phyloP scores from a whole-genome alignment of 164 flowering plant genomes.

The Umbilicus rupestris region DNA sequence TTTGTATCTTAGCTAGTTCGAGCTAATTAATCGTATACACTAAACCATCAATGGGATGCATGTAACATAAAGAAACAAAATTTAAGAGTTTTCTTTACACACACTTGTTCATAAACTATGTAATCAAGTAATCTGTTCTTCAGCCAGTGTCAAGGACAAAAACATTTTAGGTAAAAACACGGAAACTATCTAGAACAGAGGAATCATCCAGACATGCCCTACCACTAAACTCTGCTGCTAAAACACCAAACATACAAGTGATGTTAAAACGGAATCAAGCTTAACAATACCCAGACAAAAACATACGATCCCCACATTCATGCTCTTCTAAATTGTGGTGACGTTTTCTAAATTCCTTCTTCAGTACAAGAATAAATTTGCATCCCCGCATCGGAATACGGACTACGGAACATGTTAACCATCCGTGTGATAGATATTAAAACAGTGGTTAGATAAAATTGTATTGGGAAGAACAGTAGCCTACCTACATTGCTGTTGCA shows the following conservation, averaged over 20 bases:
- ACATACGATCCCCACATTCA: background rate
- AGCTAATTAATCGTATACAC: background rate
- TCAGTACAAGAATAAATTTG: slow-evolving; percentile 1
- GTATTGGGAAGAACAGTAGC: background rate
- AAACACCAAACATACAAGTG: background rate
- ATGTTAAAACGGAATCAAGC: background rate
- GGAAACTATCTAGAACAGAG: background rate
- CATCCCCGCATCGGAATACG: background rate
- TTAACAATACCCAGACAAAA: background rate
- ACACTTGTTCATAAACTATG: background rate
- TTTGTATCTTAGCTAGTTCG: background rate
- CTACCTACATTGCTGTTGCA: background rate
- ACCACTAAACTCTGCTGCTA: slow-evolving; percentile 6
- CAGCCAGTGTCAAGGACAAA: background rate
- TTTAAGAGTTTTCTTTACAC: background rate
- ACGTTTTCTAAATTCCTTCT: slow-evolving; percentile 1
- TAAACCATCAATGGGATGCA: background rate
- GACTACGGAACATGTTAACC: background rate
- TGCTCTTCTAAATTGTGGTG: background rate
- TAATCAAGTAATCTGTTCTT: background rate
- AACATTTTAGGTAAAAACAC: slow-evolving; percentile 3
- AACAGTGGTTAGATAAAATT: background rate
- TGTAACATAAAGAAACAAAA: background rate
- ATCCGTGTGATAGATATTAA: background rate
- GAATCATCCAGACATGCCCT: background rate